phyloP scores from a whole-genome alignment of 805 yeast genomes.

The Barnettozyma populi region DNA sequence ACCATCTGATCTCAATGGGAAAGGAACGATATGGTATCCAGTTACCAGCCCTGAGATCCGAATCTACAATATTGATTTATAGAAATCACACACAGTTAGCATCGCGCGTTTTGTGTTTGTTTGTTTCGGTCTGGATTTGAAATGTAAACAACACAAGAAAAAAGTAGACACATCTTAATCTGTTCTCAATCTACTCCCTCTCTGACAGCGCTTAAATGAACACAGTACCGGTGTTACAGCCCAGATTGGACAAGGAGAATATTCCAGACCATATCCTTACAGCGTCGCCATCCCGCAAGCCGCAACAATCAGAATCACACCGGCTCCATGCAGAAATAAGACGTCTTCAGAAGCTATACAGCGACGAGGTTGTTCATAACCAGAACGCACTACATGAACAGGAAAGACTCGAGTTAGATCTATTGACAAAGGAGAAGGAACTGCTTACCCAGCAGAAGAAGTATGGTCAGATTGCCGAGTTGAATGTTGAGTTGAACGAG shows the following conservation, averaged over 20 bases:
- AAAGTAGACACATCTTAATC: too few relatives aligned
- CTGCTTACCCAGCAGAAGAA: slow-evolving; percentile 10
- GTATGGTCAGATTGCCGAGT: slow-evolving; percentile 8
- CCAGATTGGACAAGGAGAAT: slow-evolving; percentile 1
- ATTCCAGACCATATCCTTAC: not conserved
- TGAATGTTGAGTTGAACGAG: slow-evolving; percentile 12
- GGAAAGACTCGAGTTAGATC: slow-evolving; percentile 31
- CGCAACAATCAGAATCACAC: not conserved
- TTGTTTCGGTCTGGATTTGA: not conserved
- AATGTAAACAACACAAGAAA: not conserved
- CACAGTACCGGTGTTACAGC: not conserved
- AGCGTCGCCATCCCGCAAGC: not conserved
- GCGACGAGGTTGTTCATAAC: slow-evolving; percentile 21
- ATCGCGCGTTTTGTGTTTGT: not conserved
- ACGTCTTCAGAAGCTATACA: slow-evolving; percentile 18
- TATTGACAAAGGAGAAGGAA: slow-evolving; percentile 25
- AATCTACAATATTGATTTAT: slow-evolving; percentile 9
- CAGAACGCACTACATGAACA: slow-evolving; percentile 29
- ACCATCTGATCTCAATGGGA: slow-evolving; percentile 22
- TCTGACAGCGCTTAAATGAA: not conserved
- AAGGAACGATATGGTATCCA: slow-evolving; percentile 18
- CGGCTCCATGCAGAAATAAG: slow-evolving; percentile 4
- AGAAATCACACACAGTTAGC: not conserved
- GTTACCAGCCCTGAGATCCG: slow-evolving; percentile 16
- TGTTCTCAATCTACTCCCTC: not conserved